phyloP scores from a whole-genome alignment of 345 rosid genomes.

The Syzygium aqueum region DNA sequence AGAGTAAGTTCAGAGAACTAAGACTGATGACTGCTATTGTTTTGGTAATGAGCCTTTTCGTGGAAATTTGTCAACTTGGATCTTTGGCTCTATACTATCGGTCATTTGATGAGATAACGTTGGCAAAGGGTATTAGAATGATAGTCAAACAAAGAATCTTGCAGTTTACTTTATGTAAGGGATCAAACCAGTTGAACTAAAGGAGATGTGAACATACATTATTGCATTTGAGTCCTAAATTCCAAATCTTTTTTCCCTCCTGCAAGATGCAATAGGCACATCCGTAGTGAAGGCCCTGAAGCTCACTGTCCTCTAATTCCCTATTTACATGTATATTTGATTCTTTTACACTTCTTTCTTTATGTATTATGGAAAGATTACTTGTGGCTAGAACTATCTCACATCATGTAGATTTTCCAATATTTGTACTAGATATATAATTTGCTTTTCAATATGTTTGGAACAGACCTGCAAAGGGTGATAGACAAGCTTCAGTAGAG shows the following conservation, averaged over 20 bases:
- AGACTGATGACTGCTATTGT: background rate
- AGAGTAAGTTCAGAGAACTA: background rate
- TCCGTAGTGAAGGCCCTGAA: background rate
- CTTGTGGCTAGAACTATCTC: background rate
- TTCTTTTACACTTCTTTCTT: background rate
- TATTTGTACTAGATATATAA: background rate
- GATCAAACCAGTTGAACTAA: background rate
- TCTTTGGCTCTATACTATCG: background rate
- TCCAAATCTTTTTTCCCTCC: background rate
- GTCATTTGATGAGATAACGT: background rate
- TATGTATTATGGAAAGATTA: background rate
- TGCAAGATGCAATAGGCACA: background rate
- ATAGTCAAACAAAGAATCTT: background rate
- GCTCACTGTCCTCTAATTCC: background rate
- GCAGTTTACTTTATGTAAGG: background rate
- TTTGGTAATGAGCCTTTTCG: background rate
- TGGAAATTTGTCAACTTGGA: background rate
- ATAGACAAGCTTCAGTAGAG: conserved; percentile 22
- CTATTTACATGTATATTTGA: background rate
- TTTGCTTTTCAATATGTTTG: background rate
- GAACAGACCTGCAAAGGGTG: conserved; percentile 28
- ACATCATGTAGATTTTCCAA: background rate
- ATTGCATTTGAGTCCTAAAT: background rate
- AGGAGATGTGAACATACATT: background rate
- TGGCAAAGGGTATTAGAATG: background rate